phyloP scores from a whole-genome alignment of 441 rosid species.

The Melastoma candidum region DNA sequence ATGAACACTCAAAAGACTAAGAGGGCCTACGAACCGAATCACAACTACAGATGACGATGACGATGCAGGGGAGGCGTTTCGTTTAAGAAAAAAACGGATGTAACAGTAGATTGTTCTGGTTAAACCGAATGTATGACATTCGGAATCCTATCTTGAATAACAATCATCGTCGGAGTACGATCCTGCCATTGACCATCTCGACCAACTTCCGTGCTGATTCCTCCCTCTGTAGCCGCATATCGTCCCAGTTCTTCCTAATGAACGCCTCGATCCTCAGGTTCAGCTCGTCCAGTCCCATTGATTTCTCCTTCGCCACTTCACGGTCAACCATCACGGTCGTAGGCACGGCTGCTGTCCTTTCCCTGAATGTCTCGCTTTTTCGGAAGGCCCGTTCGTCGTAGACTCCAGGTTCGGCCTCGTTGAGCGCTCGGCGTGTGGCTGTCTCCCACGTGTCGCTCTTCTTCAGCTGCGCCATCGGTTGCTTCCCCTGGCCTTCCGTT shows the following conservation, averaged over 20 bases:
- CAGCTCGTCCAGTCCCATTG: slow-evolving; percentile 24
- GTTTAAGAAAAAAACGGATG: too few species aligned
- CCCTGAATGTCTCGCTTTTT: slow-evolving; percentile 28
- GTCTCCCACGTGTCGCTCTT: slow-evolving; percentile 23
- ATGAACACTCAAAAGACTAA: too few species aligned
- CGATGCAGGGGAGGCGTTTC: neutral
- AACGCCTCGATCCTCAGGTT: slow-evolving; percentile 24
- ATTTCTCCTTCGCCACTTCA: slow-evolving; percentile 12
- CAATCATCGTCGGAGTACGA: too few species aligned
- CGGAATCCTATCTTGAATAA: too few species aligned
- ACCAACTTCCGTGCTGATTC: slow-evolving; percentile 18
- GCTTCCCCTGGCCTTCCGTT: slow-evolving; percentile 17
- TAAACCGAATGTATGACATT: too few species aligned
- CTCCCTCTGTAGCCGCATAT: slow-evolving; percentile 24
- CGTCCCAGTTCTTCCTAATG: slow-evolving; percentile 18
- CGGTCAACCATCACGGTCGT: neutral
- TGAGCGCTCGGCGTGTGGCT: slow-evolving; percentile 4
- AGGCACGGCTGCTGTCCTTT: neutral
- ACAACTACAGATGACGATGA: too few species aligned
- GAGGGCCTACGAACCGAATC: too few species aligned
- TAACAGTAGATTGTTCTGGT: too few species aligned
- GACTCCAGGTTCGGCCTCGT: slow-evolving; percentile 6
- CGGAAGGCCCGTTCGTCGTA: slow-evolving; percentile 23
- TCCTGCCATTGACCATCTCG: slow-evolving; percentile 10
- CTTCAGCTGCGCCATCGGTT: slow-evolving; percentile 4